Evolutionary conservation across 805 yeast species (phyloP).

Genomic region (Spathaspora arborariae): DNA sequence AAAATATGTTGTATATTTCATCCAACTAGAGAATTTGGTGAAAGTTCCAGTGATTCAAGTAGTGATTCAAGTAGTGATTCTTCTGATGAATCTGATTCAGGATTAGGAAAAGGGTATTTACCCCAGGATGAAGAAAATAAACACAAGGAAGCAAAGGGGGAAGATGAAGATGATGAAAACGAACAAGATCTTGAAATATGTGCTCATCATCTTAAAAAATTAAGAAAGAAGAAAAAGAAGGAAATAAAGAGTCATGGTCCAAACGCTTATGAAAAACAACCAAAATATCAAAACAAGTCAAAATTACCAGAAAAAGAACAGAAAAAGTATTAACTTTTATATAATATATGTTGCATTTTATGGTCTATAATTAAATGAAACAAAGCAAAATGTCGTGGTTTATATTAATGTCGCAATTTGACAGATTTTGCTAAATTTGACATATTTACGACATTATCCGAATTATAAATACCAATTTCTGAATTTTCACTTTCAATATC

Average conservation of each 20-base stretch:
- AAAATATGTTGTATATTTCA: conserved; percentile 85
- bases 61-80: conserved; percentile 29
- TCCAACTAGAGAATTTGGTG: conserved; percentile 64
- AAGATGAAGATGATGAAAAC: conserved; percentile 9
- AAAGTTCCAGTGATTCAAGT: conserved; percentile 23
- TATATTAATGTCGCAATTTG: neutral
- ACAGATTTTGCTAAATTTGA: conserved; percentile 9
- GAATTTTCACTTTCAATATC: neutral
- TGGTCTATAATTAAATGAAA: no score
- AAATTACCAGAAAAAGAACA: conserved; percentile 3
- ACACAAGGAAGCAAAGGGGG: conserved; percentile 8
- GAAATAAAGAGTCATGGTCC: conserved; percentile 44
- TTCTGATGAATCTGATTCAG: conserved; percentile 16
- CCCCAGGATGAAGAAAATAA: conserved; percentile 12
- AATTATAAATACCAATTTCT: neutral
- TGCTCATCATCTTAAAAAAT: conserved; percentile 6
- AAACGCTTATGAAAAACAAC: conserved; percentile 88
- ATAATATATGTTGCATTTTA: no score
- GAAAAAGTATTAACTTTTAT: no score
- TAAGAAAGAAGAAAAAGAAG: conserved; percentile 22
- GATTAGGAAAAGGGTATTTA: conserved; percentile 7
- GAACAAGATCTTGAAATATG: conserved; percentile 14
- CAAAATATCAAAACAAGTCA: conserved; percentile 43
- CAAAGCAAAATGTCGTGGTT: no score
- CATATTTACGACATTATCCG: conserved; percentile 1